Conservation (phyloP, 176 grass and related monocot genomes). For the Oryza australiensis region DNA sequence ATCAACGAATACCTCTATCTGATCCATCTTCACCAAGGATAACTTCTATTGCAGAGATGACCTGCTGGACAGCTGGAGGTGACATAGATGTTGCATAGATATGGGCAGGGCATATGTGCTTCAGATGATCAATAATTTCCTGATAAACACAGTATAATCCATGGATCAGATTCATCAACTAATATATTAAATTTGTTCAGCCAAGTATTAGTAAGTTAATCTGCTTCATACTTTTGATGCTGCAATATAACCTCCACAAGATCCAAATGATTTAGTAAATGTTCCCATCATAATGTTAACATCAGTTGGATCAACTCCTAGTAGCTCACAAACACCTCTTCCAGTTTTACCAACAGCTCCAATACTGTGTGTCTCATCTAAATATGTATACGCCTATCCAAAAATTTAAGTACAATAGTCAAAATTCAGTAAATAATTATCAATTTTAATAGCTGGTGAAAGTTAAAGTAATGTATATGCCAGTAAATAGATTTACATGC, state of each 20-base stretch:
- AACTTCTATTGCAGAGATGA: slow-evolving; percentile 84
- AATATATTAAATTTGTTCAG: slow-evolving; percentile 12
- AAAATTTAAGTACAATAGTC: slow-evolving; percentile 31
- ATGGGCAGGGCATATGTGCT: slow-evolving; percentile 78
- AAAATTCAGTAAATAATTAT: background rate
- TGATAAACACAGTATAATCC: slow-evolving; percentile 29
- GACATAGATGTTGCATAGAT: slow-evolving; percentile 96
- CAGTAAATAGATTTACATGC: background rate
- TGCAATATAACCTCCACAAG: slow-evolving; percentile 86
- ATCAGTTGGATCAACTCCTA: slow-evolving; percentile 82
- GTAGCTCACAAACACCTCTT: slow-evolving; percentile 82
- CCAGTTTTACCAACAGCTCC: slow-evolving; percentile 90
- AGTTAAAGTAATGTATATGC: slow-evolving; percentile 1
- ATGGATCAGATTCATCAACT: slow-evolving; percentile 26
- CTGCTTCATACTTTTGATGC: slow-evolving; percentile 68
- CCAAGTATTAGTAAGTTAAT: slow-evolving; percentile 25
- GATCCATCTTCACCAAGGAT: slow-evolving; percentile 91
- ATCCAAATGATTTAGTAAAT: slow-evolving; percentile 98
- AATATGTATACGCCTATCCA: slow-evolving; percentile 80
- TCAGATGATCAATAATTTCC: slow-evolving; percentile 92
- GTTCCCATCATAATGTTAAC: slow-evolving; percentile 98
- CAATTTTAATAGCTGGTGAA: background rate
- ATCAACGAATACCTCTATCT: slow-evolving; percentile 63
- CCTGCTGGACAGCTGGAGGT: slow-evolving; percentile 87
- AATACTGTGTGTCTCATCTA: slow-evolving; percentile 95